Base-by-base conservation (phyloP, 805 yeast species). In the Myxozyma monticola region DNA sequence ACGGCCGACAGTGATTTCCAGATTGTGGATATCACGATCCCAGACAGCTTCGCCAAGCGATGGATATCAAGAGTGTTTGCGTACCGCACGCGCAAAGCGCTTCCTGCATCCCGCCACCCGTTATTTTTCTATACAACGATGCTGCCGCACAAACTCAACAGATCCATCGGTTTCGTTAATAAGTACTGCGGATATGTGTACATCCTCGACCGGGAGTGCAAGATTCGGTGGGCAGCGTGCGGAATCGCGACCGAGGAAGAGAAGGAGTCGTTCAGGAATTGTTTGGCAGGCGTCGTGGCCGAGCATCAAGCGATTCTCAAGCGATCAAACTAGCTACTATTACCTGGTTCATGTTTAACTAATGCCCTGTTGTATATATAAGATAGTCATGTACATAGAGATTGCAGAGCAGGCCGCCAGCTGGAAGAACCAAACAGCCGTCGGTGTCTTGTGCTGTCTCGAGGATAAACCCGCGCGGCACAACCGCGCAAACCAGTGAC, bases 141-240 rank as follows among this genome's bases (percentile, higher is more conserved):
- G 35, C 36, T 46, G 17, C 51, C 54, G 6, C 47, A 35, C 15
- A 36, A 49, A 18, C 36, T 53, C 5, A 49, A 48, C 34, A 30
- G 29, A 12, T 29, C 53, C 2, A 71, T 88, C 12, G 71, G 78
- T 42, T 78, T 89, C 59, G 83, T 81, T 48, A 91, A 91, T 64
- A 76, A 79, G 20, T 85, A 84, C 60, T 80, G 95, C 1, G 98
- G 98, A 0, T 89, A 87, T 63, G 72, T 89, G 9, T 84, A 88
- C 57, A 71, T 91, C 3, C 76, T 93, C 30, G 99, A 93, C 63
- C 73, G 73, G 14, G 72, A 80, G 12, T 83, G 84, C 44, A 83
- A 78, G 61, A 84, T 93, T 46, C 74, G 98, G 60, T 91, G 98
- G 98, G 89, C 88, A 21, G 86, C 88, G 3, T 80, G 95, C 60